Evolutionary conservation across 257 asterid species (phyloP), one percentile per base, ranked within the genome.

Genomic region (Jacaranda mimosifolia): DNA sequence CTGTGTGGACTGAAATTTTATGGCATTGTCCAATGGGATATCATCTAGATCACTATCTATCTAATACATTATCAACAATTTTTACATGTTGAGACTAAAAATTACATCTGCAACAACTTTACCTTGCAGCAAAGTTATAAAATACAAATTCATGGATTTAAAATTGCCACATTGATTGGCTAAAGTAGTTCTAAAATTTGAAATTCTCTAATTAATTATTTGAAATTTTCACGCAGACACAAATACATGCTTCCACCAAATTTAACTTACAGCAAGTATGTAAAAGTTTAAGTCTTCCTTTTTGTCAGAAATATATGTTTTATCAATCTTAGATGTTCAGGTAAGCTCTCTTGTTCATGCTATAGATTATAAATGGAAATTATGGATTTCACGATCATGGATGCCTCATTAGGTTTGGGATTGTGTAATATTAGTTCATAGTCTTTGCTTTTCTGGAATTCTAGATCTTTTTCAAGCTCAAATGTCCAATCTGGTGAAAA

Each of bases 221-320:
- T n/a, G 38, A 35, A 35, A 46, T 32, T 39, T 66, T 43, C 48
- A 36, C 10, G 13, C 48, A 49, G 42, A 21, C 39, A 7, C 58
- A 15, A 72, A 63, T 72, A 11, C 75, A 57, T 57, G 57, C 68
- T 66, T 79, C 79, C 9, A 71, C 66, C 74, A 18, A 17, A 68
- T 69, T 32, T n/a, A n/a, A 63, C 67, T 49, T 42, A 10, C 52
- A 35, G 38, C 65, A 68, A 49, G 35, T 42, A 12, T 68, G 60
- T 55, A 60, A 68, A 35, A 51, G 72, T n/a, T 9, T 13, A 43
- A 18, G n/a, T 13, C 3, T n/a, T 21, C 63, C 9, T 12, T 57
- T 51, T 46, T 14, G 52, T 57, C 56, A 0, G 40, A 48, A 12
- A 11, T 39, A 19, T 35, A 14, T 46, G 39, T 79, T 59, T 39